phyloP scores from a whole-genome alignment of 768 basidiomycete genomes.

The Phlebiopsis flavidoalba region DNA sequence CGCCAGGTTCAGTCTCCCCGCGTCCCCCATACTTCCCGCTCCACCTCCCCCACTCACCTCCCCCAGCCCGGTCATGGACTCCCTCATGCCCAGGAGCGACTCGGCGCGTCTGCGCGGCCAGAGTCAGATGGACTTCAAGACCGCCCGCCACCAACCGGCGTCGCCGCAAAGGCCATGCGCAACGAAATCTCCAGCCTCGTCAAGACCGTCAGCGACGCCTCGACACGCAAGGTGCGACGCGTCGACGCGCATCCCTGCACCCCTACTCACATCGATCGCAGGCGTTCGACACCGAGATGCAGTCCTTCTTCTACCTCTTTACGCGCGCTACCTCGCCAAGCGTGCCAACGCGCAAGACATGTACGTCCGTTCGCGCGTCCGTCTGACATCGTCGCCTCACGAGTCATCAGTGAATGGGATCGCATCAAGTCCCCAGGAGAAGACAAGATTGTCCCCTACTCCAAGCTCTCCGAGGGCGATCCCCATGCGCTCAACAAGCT shows the following conservation, averaged over 20 bases:
- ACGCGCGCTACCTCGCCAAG: constrained; percentile 88
- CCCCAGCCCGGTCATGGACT: constrained; percentile 37
- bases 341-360: constrained; percentile 83
- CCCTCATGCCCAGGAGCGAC: constrained; percentile 55
- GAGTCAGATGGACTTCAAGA: constrained; percentile 92
- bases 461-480: constrained; percentile 42
- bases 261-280: constrained; percentile 24
- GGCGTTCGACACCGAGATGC: constrained; percentile 95
- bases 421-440: constrained; percentile 56
- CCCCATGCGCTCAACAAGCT: constrained; percentile 56
- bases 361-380: constrained; percentile 33
- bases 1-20: constrained; percentile 13
- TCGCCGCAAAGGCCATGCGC: constrained; percentile 88
- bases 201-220: constrained; percentile 70
- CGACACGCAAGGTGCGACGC: constrained; percentile 69
- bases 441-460: constrained; percentile 61
- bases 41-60: constrained; percentile 26
- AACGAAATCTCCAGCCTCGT: constrained; percentile 97
- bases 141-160: constrained; percentile 84
- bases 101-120: constrained; percentile 71
- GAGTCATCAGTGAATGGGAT: constrained; percentile 27
- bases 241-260: constrained; percentile 11
- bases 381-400: neutral
- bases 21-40: constrained; percentile 12
- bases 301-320: constrained; percentile 93